These are phyloP conservation scores for Penicillium diatomitis DNA, from an alignment of 495 filamentous ascomycete species.

Conservation along the genomic window DNA sequence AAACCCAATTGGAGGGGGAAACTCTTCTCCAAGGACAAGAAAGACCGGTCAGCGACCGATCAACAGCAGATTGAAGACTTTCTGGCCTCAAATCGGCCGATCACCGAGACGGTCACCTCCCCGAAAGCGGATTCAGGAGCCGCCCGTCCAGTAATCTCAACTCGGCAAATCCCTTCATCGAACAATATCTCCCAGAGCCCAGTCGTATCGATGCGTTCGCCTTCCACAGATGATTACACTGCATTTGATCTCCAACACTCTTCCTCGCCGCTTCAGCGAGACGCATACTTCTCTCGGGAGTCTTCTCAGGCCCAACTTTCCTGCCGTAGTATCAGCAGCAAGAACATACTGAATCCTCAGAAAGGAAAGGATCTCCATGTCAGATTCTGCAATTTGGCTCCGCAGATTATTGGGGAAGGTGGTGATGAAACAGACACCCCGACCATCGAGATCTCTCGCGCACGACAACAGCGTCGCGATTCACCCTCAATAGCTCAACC, in stretches of 20 bases:
- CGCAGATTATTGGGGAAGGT: slow-evolving; percentile 77
- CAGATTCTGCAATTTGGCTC: slow-evolving; percentile 55
- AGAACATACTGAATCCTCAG: slow-evolving; percentile 11
- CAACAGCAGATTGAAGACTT: slow-evolving; percentile 40
- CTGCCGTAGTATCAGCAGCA: too few relatives aligned
- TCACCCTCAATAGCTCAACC: slow-evolving; percentile 2
- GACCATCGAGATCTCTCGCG: slow-evolving; percentile 54
- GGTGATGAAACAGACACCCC: slow-evolving; percentile 72
- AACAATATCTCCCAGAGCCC: slow-evolving; percentile 14
- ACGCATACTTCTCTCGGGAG: not conserved
- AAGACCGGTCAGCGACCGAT: slow-evolving; percentile 21
- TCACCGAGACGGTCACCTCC: not conserved
- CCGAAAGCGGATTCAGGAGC: slow-evolving; percentile 14
- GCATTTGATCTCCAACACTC: slow-evolving; percentile 8
- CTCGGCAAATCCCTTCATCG: slow-evolving; percentile 18
- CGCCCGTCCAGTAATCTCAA: slow-evolving; percentile 5
- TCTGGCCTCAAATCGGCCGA: slow-evolving; percentile 23
- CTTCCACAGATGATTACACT: slow-evolving; percentile 12
- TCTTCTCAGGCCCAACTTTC: not conserved
- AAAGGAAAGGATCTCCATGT: slow-evolving; percentile 58
- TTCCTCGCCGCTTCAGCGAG: not conserved
- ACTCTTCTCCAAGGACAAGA: slow-evolving; percentile 38
- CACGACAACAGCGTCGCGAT: slow-evolving; percentile 36
- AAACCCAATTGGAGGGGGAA: slow-evolving; percentile 41
- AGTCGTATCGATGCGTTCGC: not conserved